These are phyloP conservation scores for Fusarium sp. DNA, from an alignment of 2,329 filamentous ascomycete species.

Conservation along the genomic window DNA sequence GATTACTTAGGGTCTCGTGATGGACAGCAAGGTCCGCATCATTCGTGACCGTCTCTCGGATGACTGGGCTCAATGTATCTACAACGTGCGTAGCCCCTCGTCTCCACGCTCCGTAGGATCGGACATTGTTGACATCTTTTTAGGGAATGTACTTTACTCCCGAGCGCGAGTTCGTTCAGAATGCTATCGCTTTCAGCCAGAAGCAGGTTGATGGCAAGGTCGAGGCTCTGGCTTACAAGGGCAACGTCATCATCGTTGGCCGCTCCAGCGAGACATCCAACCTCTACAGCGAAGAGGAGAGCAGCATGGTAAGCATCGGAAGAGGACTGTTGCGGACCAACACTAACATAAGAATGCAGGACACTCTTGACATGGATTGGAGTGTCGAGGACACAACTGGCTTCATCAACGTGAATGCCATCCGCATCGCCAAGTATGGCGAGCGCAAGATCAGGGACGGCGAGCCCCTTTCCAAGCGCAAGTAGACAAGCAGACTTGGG, in stretches of 20 bases:
- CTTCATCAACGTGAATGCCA: neutral
- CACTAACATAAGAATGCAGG: neutral
- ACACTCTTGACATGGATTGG: neutral
- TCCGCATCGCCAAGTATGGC: neutral
- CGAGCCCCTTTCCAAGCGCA: neutral
- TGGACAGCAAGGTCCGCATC: neutral
- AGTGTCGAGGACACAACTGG: neutral
- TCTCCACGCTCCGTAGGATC: too few relatives aligned
- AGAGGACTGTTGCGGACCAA: too few relatives aligned
- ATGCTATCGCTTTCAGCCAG: neutral
- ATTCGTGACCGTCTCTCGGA: neutral
- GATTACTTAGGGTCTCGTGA: neutral
- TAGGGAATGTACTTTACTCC: neutral
- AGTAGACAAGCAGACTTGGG: neutral
- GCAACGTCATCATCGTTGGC: neutral
- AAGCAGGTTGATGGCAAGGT: neutral
- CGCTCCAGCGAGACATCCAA: neutral
- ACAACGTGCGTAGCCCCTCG: neutral
- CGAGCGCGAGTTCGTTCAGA: neutral
- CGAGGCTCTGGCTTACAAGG: neutral
- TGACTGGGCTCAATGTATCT: neutral
- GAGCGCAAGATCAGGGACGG: neutral
- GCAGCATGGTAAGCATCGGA: neutral
- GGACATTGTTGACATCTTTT: neutral
- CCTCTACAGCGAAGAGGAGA: neutral